Percentiles rank a stretch among this genome's conserved stretches.
Conservation (phyloP, 1,284 basidiomycete species). For the Sporisorium sorghi region DNA sequence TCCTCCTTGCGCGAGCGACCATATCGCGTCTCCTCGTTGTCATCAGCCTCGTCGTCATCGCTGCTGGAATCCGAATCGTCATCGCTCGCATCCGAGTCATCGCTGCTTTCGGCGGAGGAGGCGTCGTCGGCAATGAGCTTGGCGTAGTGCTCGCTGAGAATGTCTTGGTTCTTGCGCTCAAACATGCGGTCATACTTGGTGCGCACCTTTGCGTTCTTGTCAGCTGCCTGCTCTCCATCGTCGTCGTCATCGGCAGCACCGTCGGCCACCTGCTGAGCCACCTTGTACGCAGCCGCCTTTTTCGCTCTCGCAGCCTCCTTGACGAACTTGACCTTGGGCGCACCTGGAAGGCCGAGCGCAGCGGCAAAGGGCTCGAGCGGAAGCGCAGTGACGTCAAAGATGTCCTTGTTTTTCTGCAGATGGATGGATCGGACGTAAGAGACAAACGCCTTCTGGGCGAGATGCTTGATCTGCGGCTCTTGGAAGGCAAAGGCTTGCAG, state of each 20-base stretch:
- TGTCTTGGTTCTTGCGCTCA: slow-evolving; percentile 92
- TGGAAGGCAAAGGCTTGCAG: slow-evolving; percentile 93
- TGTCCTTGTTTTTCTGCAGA: slow-evolving; percentile 91
- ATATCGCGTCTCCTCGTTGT: slow-evolving; percentile 43
- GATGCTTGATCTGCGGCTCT: slow-evolving; percentile 96
- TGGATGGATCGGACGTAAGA: slow-evolving; percentile 94
- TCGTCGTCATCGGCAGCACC: slow-evolving; percentile 63
- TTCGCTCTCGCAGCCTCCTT: slow-evolving; percentile 79
- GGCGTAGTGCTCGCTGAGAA: slow-evolving; percentile 89
- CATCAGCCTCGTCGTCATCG: slow-evolving; percentile 13
- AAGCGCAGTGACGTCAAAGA: slow-evolving; percentile 86
- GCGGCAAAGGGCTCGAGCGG: slow-evolving; percentile 87
- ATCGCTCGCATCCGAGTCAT: slow-evolving; percentile 20
- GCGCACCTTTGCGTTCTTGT: slow-evolving; percentile 57
- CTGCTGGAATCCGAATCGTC: slow-evolving; percentile 21
- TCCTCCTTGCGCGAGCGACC: slow-evolving; percentile 39
- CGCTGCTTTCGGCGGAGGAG: slow-evolving; percentile 24
- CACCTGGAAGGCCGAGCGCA: slow-evolving; percentile 90
- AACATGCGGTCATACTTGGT: slow-evolving; percentile 99
- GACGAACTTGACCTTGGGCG: slow-evolving; percentile 92
- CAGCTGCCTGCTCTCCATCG: slow-evolving; percentile 61
- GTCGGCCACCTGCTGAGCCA: slow-evolving; percentile 27
- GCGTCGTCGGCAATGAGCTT: slow-evolving; percentile 78
- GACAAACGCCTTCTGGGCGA: slow-evolving; percentile 95
- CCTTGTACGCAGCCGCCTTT: slow-evolving; percentile 75